phyloP scores from a whole-genome alignment of 2,329 filamentous ascomycete genomes.

The Trichoderma koningiopsis region DNA sequence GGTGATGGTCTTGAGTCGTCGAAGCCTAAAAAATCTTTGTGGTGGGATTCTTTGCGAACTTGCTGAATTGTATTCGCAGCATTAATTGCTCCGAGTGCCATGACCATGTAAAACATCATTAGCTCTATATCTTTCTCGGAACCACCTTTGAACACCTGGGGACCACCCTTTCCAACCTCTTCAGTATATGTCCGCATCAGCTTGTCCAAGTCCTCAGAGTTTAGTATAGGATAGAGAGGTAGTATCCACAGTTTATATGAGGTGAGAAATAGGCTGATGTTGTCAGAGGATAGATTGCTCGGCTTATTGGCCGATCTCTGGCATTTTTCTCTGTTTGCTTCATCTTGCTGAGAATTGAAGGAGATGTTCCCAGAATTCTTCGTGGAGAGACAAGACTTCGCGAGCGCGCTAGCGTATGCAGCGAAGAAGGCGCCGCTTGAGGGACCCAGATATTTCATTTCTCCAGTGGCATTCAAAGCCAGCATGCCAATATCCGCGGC shows the following conservation, averaged over 20 bases:
- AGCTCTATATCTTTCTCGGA: background rate
- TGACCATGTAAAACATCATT: background rate
- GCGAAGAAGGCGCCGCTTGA: background rate
- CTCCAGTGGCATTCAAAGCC: background rate
- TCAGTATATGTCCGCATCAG: background rate
- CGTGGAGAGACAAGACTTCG: background rate
- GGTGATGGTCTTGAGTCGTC: background rate
- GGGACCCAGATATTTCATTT: background rate
- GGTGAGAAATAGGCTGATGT: background rate
- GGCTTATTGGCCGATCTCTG: background rate
- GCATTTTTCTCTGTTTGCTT: background rate
- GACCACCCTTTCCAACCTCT: background rate
- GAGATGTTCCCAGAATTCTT: background rate
- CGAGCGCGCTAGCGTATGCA: background rate
- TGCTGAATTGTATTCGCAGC: background rate
- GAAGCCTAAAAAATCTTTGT: background rate
- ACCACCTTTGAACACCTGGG: background rate
- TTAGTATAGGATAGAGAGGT: background rate
- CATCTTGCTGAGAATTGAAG: background rate
- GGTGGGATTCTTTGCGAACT: background rate
- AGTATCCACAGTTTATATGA: background rate
- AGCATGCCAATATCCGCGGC: background rate
- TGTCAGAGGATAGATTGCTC: background rate
- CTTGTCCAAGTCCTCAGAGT: background rate
- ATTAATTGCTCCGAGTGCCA: background rate